These are phyloP conservation scores for Lodderomyces beijingensis DNA, from an alignment of 1,139 yeast genomes.

Conservation along the genomic window DNA sequence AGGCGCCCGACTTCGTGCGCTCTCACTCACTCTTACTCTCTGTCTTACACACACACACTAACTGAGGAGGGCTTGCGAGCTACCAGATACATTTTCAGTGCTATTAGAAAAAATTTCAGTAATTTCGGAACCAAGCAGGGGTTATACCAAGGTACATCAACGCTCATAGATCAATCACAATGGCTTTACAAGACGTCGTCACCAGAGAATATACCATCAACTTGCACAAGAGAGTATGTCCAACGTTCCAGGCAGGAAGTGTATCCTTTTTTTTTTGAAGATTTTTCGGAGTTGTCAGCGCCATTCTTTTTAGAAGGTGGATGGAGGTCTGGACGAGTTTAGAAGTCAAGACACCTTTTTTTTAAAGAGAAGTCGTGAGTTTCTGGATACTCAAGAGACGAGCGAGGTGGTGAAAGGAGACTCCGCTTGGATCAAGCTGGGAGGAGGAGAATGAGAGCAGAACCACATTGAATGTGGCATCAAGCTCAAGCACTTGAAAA, in stretches of 20 bases:
- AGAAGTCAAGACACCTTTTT: too few relatives aligned
- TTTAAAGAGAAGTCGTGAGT: too few relatives aligned
- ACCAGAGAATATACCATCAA: conserved; percentile 99
- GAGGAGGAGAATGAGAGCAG: too few relatives aligned
- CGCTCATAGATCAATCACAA: conserved; percentile 17
- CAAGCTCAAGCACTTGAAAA: too few relatives aligned
- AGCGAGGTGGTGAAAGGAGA: not conserved
- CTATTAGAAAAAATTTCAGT: not conserved
- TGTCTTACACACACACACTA: conserved; percentile 1
- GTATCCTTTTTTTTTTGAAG: too few relatives aligned
- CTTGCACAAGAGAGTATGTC: conserved; percentile 98
- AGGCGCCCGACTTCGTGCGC: not conserved
- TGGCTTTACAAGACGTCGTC: conserved; percentile 99
- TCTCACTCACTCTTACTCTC: conserved; percentile 2
- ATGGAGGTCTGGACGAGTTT: too few relatives aligned
- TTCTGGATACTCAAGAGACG: not conserved
- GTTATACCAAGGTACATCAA: not conserved
- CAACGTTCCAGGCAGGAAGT: not conserved
- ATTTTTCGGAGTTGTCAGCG: too few relatives aligned
- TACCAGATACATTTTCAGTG: too few relatives aligned
- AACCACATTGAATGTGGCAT: too few relatives aligned
- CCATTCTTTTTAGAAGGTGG: too few relatives aligned
- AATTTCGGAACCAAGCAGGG: not conserved
- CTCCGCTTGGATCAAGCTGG: not conserved
- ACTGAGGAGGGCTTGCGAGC: too few relatives aligned